phyloP scores from a whole-genome alignment of 2,329 filamentous ascomycete genomes.

The Fulvia fulva region DNA sequence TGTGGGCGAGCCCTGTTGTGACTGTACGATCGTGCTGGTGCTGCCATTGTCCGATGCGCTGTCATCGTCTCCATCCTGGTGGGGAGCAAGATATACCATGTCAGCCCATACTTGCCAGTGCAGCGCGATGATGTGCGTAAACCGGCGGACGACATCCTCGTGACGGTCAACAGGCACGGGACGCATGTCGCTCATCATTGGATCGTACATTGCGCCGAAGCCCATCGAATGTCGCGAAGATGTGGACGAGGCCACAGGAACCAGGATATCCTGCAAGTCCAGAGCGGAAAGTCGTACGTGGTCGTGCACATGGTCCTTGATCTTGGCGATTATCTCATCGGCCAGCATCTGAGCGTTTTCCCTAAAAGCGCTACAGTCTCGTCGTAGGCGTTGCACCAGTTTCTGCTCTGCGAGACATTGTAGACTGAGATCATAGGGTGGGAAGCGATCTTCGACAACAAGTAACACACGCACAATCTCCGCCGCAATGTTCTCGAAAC shows the following conservation, averaged over 20 bases:
- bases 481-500: slow-evolving; percentile 42
- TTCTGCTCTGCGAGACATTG: slow-evolving; percentile 35
- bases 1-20: slow-evolving; percentile 21
- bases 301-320: slow-evolving; percentile 33
- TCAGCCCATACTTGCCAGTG: slow-evolving; percentile 88
- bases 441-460: slow-evolving; percentile 30
- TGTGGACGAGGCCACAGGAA: slow-evolving; percentile 21
- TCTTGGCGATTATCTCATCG: slow-evolving; percentile 32
- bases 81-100: slow-evolving; percentile 57
- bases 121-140: slow-evolving; percentile 78
- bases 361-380: slow-evolving; percentile 26
- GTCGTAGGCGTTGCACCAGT: slow-evolving; percentile 32
- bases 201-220: slow-evolving; percentile 28
- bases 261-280: slow-evolving; percentile 43
- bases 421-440: slow-evolving; percentile 32
- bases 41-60: slow-evolving; percentile 20
- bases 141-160: slow-evolving; percentile 65
- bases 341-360: slow-evolving; percentile 30
- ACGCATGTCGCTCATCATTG: slow-evolving; percentile 7
- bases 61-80: slow-evolving; percentile 19
- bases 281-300: slow-evolving; percentile 38
- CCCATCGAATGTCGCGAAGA: slow-evolving; percentile 16
- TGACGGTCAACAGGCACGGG: slow-evolving; percentile 26
- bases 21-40: slow-evolving; percentile 18
- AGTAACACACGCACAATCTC: slow-evolving; percentile 45